phyloP scores from a whole-genome alignment of 768 basidiomycete species.

The Lactarius sanguifluus region DNA sequence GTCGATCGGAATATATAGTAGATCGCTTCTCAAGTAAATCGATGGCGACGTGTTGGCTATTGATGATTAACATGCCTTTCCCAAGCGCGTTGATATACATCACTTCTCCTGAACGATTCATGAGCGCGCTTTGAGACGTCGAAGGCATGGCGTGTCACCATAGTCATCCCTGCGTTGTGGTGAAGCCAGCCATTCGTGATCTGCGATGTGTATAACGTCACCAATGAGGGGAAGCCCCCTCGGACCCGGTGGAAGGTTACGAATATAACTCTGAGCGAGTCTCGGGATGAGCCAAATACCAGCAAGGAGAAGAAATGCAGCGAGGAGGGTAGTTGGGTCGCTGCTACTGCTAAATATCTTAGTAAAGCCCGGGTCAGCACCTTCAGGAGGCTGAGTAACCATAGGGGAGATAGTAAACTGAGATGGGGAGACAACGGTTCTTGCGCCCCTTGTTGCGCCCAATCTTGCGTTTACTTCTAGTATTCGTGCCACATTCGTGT shows the following conservation, averaged over 20 bases:
- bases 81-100: not conserved
- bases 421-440: not conserved
- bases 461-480: too few relatives aligned
- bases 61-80: not conserved
- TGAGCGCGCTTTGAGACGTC: not conserved
- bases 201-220: not conserved
- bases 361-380: not conserved
- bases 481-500: too few relatives aligned
- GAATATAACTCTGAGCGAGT: not conserved
- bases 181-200: not conserved
- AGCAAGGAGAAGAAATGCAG: not conserved
- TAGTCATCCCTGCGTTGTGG: not conserved
- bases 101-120: not conserved
- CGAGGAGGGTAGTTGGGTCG: not conserved
- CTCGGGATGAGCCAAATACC: not conserved
- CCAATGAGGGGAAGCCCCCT: not conserved
- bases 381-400: not conserved
- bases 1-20: not conserved
- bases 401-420: not conserved
- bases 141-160: not conserved
- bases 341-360: not conserved
- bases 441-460: too few relatives aligned
- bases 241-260: not conserved
- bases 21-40: not conserved
- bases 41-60: not conserved